Percentiles rank a stretch among this genome's conserved stretches.
phyloP scores from a whole-genome alignment of 2,329 filamentous ascomycete genomes.

The Blumeriella jaapii region DNA sequence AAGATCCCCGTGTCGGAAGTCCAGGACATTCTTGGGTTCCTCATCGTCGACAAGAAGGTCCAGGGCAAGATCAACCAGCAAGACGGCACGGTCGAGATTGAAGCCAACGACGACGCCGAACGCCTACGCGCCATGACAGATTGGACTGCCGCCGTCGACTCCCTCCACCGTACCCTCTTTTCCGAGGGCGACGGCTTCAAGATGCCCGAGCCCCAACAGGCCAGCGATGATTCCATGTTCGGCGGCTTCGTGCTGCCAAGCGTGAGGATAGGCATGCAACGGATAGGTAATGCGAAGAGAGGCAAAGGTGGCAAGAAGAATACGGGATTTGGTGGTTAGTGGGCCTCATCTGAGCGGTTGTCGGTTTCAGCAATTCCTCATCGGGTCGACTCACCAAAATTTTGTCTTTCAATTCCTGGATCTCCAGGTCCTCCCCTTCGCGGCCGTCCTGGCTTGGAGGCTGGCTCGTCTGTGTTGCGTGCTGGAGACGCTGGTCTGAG shows the following conservation, averaged over 20 bases:
- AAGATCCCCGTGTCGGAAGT: constrained; percentile 79
- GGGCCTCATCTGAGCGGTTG: neutral
- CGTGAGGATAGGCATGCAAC: neutral
- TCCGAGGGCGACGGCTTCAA: constrained; percentile 64
- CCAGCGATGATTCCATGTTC: constrained; percentile 13
- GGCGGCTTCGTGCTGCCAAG: neutral
- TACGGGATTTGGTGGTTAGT: neutral
- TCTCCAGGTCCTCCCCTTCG: neutral
- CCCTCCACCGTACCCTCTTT: constrained; percentile 61
- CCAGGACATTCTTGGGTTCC: constrained; percentile 87
- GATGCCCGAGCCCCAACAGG: constrained; percentile 18
- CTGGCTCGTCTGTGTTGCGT: neutral
- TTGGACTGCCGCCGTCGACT: constrained; percentile 59
- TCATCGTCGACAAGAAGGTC: constrained; percentile 85
- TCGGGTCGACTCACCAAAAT: neutral
- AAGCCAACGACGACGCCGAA: constrained; percentile 60
- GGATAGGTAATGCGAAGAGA: neutral
- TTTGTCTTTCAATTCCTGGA: neutral
- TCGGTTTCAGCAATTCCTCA: neutral
- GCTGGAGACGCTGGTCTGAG: neutral
- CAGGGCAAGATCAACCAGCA: constrained; percentile 84
- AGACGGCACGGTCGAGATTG: constrained; percentile 71
- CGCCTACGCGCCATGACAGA: constrained; percentile 61
- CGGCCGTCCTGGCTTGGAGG: neutral
- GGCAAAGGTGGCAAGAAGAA: neutral